A percentile compares a stretch with the other conserved stretches of the same genome.
Conservation (phyloP, 805 yeast genomes). For the Myxozyma melibiosi region DNA sequence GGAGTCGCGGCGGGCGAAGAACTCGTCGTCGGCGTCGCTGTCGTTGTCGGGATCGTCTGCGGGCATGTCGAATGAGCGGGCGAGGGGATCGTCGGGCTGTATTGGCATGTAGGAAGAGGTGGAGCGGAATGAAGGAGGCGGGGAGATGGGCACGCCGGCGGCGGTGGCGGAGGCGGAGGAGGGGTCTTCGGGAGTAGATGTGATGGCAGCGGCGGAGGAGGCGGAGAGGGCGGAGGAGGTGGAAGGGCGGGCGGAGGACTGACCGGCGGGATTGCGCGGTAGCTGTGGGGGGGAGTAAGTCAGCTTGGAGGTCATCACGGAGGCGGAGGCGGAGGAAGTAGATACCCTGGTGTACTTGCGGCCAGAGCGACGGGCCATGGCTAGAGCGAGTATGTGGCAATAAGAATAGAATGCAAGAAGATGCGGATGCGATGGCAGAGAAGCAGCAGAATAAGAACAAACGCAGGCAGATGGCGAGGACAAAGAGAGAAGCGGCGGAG, state of each 20-base stretch:
- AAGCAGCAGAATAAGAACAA: not conserved
- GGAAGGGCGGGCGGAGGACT: slow-evolving; percentile 8
- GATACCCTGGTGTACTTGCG: slow-evolving; percentile 30
- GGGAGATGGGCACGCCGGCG: slow-evolving; percentile 26
- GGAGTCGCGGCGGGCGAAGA: slow-evolving; percentile 5
- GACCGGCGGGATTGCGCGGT: slow-evolving; percentile 26
- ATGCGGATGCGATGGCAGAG: not conserved
- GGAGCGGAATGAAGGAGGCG: slow-evolving; percentile 34
- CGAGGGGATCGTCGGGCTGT: slow-evolving; percentile 34
- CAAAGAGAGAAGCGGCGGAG: not conserved
- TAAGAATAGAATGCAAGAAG: not conserved
- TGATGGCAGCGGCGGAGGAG: slow-evolving; percentile 1
- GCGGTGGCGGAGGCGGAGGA: slow-evolving; percentile 11
- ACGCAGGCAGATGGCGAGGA: not conserved
- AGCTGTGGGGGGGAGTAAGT: slow-evolving; percentile 11
- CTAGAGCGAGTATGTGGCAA: not conserved
- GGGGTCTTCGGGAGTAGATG: not conserved
- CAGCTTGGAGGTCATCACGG: not conserved
- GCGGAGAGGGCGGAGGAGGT: slow-evolving; percentile 20
- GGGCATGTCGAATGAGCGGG: slow-evolving; percentile 30
- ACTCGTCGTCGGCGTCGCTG: slow-evolving; percentile 25
- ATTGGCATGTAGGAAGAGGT: slow-evolving; percentile 31
- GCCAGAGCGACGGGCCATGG: slow-evolving; percentile 32
- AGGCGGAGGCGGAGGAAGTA: too few relatives aligned
- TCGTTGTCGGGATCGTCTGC: slow-evolving; percentile 22